Percentiles rank a stretch among this genome's conserved stretches.
Conservation (phyloP, 1,284 basidiomycete genomes). For the Moniliella sp. region DNA sequence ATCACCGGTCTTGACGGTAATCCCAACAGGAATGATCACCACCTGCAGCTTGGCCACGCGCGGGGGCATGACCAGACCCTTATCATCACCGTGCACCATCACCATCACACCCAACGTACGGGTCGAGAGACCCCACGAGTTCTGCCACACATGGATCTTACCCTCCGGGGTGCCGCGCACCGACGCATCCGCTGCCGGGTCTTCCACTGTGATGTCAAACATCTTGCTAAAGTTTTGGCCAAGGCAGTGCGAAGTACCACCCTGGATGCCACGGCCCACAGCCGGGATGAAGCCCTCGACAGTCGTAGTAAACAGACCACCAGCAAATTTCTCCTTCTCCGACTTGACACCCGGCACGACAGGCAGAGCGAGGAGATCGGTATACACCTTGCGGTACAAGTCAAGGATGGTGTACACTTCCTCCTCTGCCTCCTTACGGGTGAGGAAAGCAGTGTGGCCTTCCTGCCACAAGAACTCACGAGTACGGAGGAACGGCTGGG, state of each 20-base stretch:
- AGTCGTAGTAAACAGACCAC: conserved; percentile 90
- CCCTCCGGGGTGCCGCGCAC: conserved; percentile 23
- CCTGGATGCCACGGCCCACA: conserved; percentile 90
- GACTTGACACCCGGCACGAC: conserved; percentile 92
- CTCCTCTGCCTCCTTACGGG: conserved; percentile 63
- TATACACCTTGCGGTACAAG: conserved; percentile 84
- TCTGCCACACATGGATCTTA: conserved; percentile 80
- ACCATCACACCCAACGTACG: conserved; percentile 93
- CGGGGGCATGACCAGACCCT: conserved; percentile 83
- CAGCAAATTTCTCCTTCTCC: conserved; percentile 97
- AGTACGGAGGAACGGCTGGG: conserved; percentile 88
- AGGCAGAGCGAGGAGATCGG: conserved; percentile 86
- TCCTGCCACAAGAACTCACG: conserved; percentile 99
- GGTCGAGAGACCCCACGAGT: conserved; percentile 95
- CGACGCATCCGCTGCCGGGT: conserved; percentile 36
- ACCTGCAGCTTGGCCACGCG: conserved; percentile 79
- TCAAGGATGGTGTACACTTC: conserved; percentile 88
- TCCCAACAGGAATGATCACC: conserved; percentile 74
- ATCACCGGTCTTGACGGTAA: conserved; percentile 40
- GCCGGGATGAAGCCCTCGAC: conserved; percentile 94
- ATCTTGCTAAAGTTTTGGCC: conserved; percentile 97
- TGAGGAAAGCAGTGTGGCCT: conserved; percentile 84
- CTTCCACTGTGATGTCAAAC: conserved; percentile 95
- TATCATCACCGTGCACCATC: conserved; percentile 96
- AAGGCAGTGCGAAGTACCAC: conserved; percentile 85